These are phyloP conservation scores for Cyclotella baltica DNA, from an alignment of 108 stramenopile genomes.

Conservation along the genomic window DNA sequence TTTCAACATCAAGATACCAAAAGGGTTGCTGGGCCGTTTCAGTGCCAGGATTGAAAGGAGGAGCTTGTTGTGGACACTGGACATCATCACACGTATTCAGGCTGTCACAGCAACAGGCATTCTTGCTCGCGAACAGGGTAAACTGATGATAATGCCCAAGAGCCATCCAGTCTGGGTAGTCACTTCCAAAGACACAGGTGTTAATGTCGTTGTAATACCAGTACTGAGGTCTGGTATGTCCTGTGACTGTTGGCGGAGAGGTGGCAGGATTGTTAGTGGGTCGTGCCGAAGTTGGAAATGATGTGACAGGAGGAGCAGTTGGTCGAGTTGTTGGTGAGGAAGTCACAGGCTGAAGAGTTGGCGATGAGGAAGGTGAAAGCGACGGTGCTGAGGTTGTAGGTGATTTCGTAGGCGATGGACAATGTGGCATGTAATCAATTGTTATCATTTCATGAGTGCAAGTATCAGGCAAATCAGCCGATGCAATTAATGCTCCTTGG, in stretches of 20 bases:
- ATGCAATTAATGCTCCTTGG: not conserved
- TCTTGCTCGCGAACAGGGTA: not conserved
- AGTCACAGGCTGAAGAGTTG: not conserved
- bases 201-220: slow-evolving; percentile 7
- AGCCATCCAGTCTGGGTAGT: slow-evolving; percentile 9
- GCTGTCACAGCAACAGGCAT: slow-evolving; percentile 8
- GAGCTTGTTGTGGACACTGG: not conserved
- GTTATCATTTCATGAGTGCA: not conserved
- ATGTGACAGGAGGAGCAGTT: not conserved
- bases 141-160: not conserved
- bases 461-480: not conserved
- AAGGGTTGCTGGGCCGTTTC: not conserved
- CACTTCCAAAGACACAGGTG: slow-evolving; percentile 4
- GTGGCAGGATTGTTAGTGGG: not conserved
- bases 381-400: not conserved
- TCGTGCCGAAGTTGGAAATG: not conserved
- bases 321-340: not conserved
- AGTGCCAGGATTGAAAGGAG: not conserved
- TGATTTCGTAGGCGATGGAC: not conserved
- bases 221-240: not conserved
- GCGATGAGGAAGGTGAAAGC: not conserved
- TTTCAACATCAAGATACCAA: slow-evolving; percentile 8
- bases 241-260: not conserved
- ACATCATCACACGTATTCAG: slow-evolving; percentile 1
- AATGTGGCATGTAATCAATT: not conserved